Evolutionary conservation across 2,329 filamentous ascomycete genomes (phyloP).

Genomic region (Colletotrichum orbiculare): DNA sequence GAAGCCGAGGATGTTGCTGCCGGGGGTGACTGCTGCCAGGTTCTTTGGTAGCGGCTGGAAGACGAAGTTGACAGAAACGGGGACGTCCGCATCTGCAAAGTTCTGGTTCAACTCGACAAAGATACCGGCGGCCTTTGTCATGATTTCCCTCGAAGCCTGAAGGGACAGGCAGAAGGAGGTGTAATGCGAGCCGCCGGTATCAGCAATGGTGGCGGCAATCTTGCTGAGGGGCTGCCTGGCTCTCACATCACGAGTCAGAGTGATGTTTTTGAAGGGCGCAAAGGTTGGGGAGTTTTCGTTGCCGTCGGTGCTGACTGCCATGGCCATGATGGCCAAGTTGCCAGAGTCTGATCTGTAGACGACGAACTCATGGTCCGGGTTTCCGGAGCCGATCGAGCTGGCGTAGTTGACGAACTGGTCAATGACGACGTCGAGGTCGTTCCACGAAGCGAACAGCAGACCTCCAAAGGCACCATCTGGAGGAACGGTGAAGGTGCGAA

Average conservation of each 20-base stretch:
- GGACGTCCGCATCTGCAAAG: background rate
- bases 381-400: slow-evolving; percentile 7
- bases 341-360: slow-evolving; percentile 17
- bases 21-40: slow-evolving; percentile 21
- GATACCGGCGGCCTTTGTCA: slow-evolving; percentile 20
- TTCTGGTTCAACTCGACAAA: slow-evolving; percentile 16
- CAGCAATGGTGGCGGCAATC: slow-evolving; percentile 20
- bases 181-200: slow-evolving; percentile 22
- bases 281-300: slow-evolving; percentile 20
- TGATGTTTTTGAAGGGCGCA: slow-evolving; percentile 15
- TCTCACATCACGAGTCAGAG: slow-evolving; percentile 9
- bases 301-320: slow-evolving; percentile 21
- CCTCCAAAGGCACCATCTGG: slow-evolving; percentile 16
- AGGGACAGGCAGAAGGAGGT: slow-evolving; percentile 19
- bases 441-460: slow-evolving; percentile 14
- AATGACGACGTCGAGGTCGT: slow-evolving; percentile 4
- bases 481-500: slow-evolving; percentile 35
- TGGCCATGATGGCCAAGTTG: slow-evolving; percentile 10
- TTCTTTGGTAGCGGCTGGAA: slow-evolving; percentile 32
- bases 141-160: background rate
- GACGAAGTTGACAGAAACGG: slow-evolving; percentile 34
- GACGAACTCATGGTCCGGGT: slow-evolving; percentile 23
- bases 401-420: slow-evolving; percentile 17
- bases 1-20: slow-evolving; percentile 17
- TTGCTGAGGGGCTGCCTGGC: slow-evolving; percentile 2